Base-by-base conservation (phyloP, 2,329 filamentous ascomycete genomes). In the Stagonosporopsis cucurbitacearum region DNA sequence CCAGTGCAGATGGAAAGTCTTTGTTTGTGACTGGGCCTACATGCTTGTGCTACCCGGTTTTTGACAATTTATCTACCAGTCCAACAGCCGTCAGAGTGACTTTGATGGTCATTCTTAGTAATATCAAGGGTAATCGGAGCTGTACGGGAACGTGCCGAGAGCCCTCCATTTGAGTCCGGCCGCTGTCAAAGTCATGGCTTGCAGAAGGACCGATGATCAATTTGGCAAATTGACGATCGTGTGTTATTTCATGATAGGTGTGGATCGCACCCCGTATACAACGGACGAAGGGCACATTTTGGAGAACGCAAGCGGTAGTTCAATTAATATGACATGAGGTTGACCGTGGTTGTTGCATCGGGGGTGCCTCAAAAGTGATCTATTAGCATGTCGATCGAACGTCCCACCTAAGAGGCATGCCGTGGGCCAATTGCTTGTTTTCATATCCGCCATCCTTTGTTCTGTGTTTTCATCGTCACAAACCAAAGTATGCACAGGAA, bases 381-480 rank as follows among this genome's bases (percentile, higher is more conserved):
- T 25, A n/a, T 17, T 19, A 9, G 33, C 33, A 36, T 20, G 20
- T 36, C 19, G 11, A 20, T 8, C 6, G 6, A 4, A 36, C 12
- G 7, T 36, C n/a, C 33, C 33, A 36, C 33, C 20, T 25, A n/a
- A n/a, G 30, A 15, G 9, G 5, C 15, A 5, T 20, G 6, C 9
- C 2, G 7, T 41, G 4, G 4, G 11, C 15, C n/a, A 15, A 11
- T 50, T 47, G 7, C 23, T 42, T n/a, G 13, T n/a, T 32, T 33
- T 62, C 39, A 75, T 30, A 75, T 65, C 42, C 57, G 65, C 70
- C 71, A 74, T 4, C 71, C 70, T 30, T 59, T 68, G 30, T 68
- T 66, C 55, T 69, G 62, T 19, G 43, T 64, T 46, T 50, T 67
- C 19, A 58, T 60, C 9, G 66, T 68, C 7, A 62, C 43, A 25